Percentiles rank a stretch among this genome's conserved stretches.
These are phyloP conservation scores for Coemansia sp. DNA, from an alignment of 192 early-diverging fungal species.

Conservation along the genomic window DNA sequence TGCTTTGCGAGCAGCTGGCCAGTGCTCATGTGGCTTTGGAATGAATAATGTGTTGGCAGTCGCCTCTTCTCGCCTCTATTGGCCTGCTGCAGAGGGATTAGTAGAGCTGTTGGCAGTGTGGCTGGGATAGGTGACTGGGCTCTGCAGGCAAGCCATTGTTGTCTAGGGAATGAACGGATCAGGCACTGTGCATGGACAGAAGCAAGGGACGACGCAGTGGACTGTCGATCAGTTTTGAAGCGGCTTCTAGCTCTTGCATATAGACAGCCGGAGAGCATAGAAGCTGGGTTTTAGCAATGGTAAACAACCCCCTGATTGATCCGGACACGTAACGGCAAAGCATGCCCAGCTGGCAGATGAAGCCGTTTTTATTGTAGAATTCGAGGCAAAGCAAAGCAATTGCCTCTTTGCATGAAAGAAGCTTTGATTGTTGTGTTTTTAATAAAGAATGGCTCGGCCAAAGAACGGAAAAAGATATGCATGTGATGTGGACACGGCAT, in stretches of 20 bases:
- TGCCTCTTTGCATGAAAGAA: no score
- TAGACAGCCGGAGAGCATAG: neutral
- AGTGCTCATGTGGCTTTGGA: neutral
- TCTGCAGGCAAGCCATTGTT: neutral
- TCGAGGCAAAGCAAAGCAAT: no score
- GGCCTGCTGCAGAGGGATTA: neutral
- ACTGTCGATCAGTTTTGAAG: neutral
- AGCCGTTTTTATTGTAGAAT: no score
- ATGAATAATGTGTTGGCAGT: neutral
- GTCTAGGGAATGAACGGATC: neutral
- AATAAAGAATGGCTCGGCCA: neutral
- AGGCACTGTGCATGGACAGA: neutral
- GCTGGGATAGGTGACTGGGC: neutral
- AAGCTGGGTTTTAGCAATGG: no score
- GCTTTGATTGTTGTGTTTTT: no score
- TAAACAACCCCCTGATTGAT: no score
- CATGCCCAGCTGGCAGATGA: no score
- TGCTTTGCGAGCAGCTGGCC: neutral
- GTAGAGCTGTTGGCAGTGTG: neutral
- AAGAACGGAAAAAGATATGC: neutral
- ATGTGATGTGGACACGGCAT: slow-evolving; percentile 8
- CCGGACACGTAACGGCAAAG: no score
- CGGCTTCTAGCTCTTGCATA: neutral
- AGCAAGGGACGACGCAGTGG: no score
- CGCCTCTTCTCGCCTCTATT: neutral